Evolutionary conservation across 2,329 filamentous ascomycete species (phyloP).

Genomic region (Fusarium pininemorale): DNA sequence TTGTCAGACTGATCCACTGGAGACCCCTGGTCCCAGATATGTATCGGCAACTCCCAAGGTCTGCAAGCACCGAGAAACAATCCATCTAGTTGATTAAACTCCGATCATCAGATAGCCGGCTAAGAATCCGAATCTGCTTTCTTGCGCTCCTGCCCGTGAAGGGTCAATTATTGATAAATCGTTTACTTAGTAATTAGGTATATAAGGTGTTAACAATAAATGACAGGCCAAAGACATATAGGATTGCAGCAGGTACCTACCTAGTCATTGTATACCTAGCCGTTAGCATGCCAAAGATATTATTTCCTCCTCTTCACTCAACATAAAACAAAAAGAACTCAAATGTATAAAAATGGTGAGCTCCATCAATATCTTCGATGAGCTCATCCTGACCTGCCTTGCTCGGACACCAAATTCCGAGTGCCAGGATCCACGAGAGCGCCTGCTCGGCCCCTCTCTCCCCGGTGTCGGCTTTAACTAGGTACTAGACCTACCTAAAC

Average conservation of each 20-base stretch:
- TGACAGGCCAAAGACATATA: not conserved
- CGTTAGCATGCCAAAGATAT: not conserved
- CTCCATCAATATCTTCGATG: not conserved
- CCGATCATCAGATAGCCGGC: conserved; percentile 17
- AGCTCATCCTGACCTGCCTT: not conserved
- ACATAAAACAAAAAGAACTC: not conserved
- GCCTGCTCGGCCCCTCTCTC: conserved; percentile 36
- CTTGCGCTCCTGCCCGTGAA: not conserved
- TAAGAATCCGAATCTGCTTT: not conserved
- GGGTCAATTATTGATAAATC: conserved; percentile 12
- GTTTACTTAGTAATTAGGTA: not conserved
- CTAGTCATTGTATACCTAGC: not conserved
- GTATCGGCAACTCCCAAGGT: conserved; percentile 31
- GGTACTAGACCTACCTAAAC: not conserved
- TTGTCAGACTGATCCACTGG: conserved; percentile 25
- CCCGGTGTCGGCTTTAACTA: conserved; percentile 40
- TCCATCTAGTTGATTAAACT: not conserved
- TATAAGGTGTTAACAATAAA: not conserved
- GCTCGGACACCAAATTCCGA: conserved; percentile 40
- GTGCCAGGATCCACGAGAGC: conserved; percentile 8
- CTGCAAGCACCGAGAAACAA: conserved; percentile 8
- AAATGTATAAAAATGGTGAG: not conserved
- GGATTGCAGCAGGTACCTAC: no score
- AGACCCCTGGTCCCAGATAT: conserved; percentile 3
- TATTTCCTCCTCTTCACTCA: no score